These are phyloP conservation scores for Ligustrum vulgare DNA, from an alignment of 257 asterid genomes.

Conservation along the genomic window DNA sequence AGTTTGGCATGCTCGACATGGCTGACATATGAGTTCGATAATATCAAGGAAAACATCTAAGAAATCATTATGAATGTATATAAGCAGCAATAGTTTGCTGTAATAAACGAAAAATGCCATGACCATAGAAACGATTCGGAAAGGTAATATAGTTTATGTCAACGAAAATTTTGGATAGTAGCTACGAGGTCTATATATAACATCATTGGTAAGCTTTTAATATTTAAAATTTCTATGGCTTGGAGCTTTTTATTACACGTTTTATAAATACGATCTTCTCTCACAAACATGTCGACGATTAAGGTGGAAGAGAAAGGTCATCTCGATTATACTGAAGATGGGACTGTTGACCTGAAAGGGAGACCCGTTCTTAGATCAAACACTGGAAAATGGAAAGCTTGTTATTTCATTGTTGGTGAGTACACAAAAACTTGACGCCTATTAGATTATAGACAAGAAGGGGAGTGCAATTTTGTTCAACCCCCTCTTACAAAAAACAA, in stretches of 20 bases:
- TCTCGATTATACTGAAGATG: conserved; percentile 62
- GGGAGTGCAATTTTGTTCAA: too few relatives aligned
- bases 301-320: conserved; percentile 43
- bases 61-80: neutral
- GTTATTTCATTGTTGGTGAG: conserved; percentile 71
- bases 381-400: conserved; percentile 78
- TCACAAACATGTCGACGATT: conserved; percentile 17
- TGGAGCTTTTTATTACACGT: neutral
- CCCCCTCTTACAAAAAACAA: too few relatives aligned
- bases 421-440: neutral
- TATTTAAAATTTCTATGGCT: neutral
- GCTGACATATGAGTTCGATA: neutral
- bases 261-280: neutral
- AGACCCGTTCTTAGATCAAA: conserved; percentile 55
- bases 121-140: neutral
- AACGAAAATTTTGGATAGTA: neutral
- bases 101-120: neutral
- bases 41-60: neutral
- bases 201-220: neutral
- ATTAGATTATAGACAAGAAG: too few relatives aligned
- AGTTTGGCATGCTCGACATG: neutral
- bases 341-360: conserved; percentile 63
- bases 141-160: neutral
- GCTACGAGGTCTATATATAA: neutral
- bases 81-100: neutral